Conservation (phyloP, 2,329 filamentous ascomycete species). For the Laburnicola sp. region DNA sequence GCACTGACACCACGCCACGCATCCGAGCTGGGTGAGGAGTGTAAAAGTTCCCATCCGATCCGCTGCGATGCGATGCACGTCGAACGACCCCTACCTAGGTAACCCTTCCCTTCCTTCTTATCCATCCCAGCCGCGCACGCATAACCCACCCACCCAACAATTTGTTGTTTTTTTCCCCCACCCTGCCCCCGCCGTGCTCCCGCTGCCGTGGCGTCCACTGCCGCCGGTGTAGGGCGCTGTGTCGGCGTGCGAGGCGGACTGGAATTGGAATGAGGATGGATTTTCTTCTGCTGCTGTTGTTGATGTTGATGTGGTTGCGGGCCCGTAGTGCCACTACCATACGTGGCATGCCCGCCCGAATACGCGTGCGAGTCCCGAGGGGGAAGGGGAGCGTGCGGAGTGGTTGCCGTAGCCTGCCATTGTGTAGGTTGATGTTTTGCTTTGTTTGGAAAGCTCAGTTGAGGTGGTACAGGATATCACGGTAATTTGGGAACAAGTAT, state of each 20-base stretch:
- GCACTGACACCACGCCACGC: too few relatives aligned
- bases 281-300: slow-evolving; percentile 36
- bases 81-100: too few relatives aligned
- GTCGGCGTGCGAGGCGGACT: slow-evolving; percentile 26
- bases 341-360: slow-evolving; percentile 29
- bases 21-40: too few relatives aligned
- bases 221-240: slow-evolving; percentile 29
- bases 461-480: too few relatives aligned
- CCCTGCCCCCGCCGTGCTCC: slow-evolving; percentile 40
- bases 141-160: too few relatives aligned
- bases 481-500: not conserved
- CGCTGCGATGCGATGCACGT: too few relatives aligned
- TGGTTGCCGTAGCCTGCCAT: slow-evolving; percentile 46
- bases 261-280: slow-evolving; percentile 21
- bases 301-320: too few relatives aligned
- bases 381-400: slow-evolving; percentile 25
- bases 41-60: too few relatives aligned
- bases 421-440: not conserved
- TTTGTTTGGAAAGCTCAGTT: too few relatives aligned
- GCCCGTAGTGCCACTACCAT: slow-evolving; percentile 38
- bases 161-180: slow-evolving; percentile 50
- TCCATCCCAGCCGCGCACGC: too few relatives aligned
- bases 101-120: too few relatives aligned
- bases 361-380: slow-evolving; percentile 32
- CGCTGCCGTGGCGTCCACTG: slow-evolving; percentile 34